A percentile compares a stretch with the other conserved stretches of the same genome.
These are phyloP conservation scores for Backusella mclennaniae DNA, from an alignment of 192 early-diverging fungal species.

Conservation along the genomic window DNA sequence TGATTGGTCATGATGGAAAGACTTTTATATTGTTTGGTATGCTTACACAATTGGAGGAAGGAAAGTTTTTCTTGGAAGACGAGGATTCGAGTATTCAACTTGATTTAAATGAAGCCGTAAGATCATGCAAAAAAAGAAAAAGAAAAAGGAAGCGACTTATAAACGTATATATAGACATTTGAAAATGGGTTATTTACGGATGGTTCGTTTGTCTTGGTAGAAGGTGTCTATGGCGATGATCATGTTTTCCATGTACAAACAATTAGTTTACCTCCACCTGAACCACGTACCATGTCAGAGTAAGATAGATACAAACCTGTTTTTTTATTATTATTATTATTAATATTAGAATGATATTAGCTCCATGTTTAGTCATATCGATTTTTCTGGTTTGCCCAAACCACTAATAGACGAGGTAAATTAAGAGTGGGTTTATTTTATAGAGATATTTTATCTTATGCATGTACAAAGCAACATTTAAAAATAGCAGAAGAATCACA, in stretches of 20 bases:
- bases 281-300: conserved; percentile 50
- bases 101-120: conserved; percentile 58
- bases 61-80: conserved; percentile 85
- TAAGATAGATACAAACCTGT: conserved; percentile 7
- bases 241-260: conserved; percentile 65
- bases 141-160: not conserved
- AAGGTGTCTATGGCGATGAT: conserved; percentile 75
- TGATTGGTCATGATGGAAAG: conserved; percentile 68
- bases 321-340: not conserved
- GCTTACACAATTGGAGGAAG: conserved; percentile 79
- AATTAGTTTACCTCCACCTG: conserved; percentile 77
- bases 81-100: conserved; percentile 75
- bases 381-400: conserved; percentile 56
- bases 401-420: conserved; percentile 51
- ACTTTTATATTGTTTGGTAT: conserved; percentile 83
- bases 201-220: conserved; percentile 82
- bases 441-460: not conserved
- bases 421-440: not conserved
- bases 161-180: conserved; percentile 24
- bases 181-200: conserved; percentile 79
- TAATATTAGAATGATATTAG: conserved; percentile 20
- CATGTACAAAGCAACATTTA: conserved; percentile 18
- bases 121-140: not conserved
- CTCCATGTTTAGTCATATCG: conserved; percentile 48
- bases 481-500: conserved; percentile 38